These are phyloP conservation scores for Didymella exigua DNA, from an alignment of 2,329 filamentous ascomycete genomes.

Conservation along the genomic window DNA sequence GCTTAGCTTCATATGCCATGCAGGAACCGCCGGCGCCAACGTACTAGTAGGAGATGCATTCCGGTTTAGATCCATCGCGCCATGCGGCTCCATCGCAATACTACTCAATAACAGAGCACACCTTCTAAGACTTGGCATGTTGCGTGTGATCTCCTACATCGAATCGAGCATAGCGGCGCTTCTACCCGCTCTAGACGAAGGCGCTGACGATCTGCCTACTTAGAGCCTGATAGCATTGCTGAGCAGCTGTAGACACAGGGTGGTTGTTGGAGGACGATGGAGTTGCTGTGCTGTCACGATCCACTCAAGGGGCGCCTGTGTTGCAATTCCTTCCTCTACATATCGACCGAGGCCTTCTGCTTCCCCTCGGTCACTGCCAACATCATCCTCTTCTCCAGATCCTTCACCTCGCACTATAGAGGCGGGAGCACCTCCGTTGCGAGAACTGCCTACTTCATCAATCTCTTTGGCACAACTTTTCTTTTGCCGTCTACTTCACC, in stretches of 20 bases:
- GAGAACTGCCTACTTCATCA: neutral
- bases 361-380: neutral
- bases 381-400: neutral
- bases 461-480: neutral
- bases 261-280: neutral
- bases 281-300: neutral
- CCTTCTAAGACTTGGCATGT: neutral
- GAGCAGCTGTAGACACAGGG: neutral
- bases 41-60: constrained; percentile 2
- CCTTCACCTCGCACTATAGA: neutral
- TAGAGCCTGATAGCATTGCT: constrained; percentile 2
- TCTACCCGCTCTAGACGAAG: constrained; percentile 9
- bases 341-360: neutral
- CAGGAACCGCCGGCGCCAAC: constrained; percentile 14
- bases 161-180: constrained; percentile 6
- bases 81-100: constrained; percentile 6
- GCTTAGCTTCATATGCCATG: constrained; percentile 5
- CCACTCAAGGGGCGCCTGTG: neutral
- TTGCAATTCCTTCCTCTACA: neutral
- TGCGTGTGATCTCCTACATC: neutral
- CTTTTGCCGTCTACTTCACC: neutral
- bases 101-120: neutral
- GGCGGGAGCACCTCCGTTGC: neutral
- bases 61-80: neutral
- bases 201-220: constrained; percentile 12